phyloP scores from a whole-genome alignment of 148 eudicot species.

The Vaccinium vitisidaea region DNA sequence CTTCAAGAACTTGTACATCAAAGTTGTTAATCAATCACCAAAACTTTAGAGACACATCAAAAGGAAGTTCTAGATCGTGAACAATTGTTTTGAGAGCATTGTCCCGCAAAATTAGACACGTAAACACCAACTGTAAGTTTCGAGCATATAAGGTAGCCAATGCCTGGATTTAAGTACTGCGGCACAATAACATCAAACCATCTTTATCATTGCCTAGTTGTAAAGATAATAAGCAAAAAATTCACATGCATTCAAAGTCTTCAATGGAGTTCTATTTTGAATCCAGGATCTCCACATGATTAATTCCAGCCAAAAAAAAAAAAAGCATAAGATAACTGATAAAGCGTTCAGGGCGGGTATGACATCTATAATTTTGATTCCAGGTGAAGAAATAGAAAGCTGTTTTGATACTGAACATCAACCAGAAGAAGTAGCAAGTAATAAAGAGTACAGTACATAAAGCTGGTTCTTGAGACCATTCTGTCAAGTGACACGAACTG shows the following conservation, averaged over 20 bases:
- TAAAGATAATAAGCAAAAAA: neutral
- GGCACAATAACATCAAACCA: neutral
- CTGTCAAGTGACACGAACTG: neutral
- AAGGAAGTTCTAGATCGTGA: neutral
- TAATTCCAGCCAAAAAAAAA: neutral
- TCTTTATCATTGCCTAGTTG: neutral
- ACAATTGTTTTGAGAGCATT: neutral
- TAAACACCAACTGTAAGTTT: neutral
- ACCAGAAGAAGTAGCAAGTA: neutral
- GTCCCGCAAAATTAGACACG: neutral
- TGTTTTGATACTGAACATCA: conserved; percentile 5
- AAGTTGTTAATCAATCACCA: neutral
- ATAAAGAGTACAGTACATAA: neutral
- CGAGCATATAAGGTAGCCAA: neutral
- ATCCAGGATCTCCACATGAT: neutral
- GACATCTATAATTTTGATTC: neutral
- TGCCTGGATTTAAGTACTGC: neutral
- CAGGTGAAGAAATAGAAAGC: neutral
- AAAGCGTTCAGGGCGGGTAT: neutral
- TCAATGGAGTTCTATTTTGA: neutral
- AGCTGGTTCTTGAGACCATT: conserved; percentile 8
- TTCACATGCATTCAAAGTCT: neutral
- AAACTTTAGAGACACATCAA: neutral
- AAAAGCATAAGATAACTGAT: neutral
- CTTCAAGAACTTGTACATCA: neutral